Evolutionary conservation across 306 rosid genomes (phyloP), one percentile per base, ranked within the genome.

Genomic region (Leucaena leucocephala): DNA sequence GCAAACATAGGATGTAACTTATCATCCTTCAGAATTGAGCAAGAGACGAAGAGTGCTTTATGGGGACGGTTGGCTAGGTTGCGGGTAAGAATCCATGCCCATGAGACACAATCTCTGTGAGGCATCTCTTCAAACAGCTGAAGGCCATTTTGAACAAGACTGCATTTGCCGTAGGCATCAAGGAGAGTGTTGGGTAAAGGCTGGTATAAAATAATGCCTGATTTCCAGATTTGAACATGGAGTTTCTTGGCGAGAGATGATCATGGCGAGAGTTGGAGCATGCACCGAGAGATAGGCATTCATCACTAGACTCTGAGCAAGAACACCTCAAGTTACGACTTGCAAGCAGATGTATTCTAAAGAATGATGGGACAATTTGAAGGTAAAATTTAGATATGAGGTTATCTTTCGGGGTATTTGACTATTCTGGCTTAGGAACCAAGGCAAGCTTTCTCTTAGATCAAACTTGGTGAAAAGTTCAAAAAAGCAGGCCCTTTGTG

Each of bases 81-180:
- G 82, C 88, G 88, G 59, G 97, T 91, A 54, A 90, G 91, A 22
- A 92, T 74, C 2, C 97, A 87, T 6, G 97, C 90, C 97, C 98
- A 94, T 0, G 98, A 81, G 36, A 94, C 87, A 3, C 38, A 85
- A 81, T 94, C 90, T 80, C 82, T 67, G 38, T 38, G 85, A 15
- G 90, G 94, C 87, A 90, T 86, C 86, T 85, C 78, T 74, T 89
- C 94, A 81, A 90, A 94, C 93, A 94, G 52, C 39, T 80, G 87
- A 66, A 79, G 84, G 39, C 97, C 98, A 27, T 88, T 55, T 13
- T 77, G 73, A 54, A 83, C 17, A 70, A 90, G 94, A 68, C 90
- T 85, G 40, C 91, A 89, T 84, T 90, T 89, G 33, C 89, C 92
- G 13, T 90, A 94, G 0, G 77, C 50, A 2, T 87, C 83, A 5